Evolutionary conservation across 306 rosid species (phyloP), one percentile per base, ranked within the genome.

Genomic region (Luffa aegyptiaca): DNA sequence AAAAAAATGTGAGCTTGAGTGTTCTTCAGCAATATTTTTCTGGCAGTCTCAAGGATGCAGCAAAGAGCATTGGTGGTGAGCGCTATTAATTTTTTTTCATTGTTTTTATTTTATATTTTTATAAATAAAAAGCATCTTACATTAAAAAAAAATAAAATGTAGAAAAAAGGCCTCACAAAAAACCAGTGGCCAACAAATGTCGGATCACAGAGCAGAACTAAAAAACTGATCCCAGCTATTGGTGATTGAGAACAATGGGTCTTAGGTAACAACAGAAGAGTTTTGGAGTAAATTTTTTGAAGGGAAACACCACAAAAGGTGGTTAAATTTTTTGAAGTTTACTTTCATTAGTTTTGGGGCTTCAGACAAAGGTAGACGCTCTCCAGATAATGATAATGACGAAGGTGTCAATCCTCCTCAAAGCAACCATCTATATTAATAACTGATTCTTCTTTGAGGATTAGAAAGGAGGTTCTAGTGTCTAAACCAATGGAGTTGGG

Each of bases 11-110:
- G 87, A 92, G 97, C 88, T 88, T 92, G 86, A 86, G 86, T 68
- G 94, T 94, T 76, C 96, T 94, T 69, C 97, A 89, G 76, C 98
- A 87, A 76, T 85, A 94, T 84, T 94, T 94, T 83, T 92, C 97
- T 79, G 97, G 98, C 68, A 92, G 96, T 82, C 92, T 94, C 69
- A 94, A 90, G 96, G 96, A 94, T 81, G 98, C 98, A 42, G 97
- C 98, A 77, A 94, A 87, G 83, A 86, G 89, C 81, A 88, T 92
- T 74, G 98, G 96, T 45, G 98, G 98, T 93, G 85, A 85, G 93
- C 68, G 93, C 62, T 80, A 76, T 77, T 51, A 72, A 5, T 73
- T 59, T 83, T 73, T 11, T 57, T 21, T 44, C 10, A 10, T 5
- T 5, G 8, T 42, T n/a, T 21, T 21, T 31, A 8, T 1, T 6